phyloP scores from a whole-genome alignment of 495 filamentous ascomycete species.

The Neurospora tetrasperma region DNA sequence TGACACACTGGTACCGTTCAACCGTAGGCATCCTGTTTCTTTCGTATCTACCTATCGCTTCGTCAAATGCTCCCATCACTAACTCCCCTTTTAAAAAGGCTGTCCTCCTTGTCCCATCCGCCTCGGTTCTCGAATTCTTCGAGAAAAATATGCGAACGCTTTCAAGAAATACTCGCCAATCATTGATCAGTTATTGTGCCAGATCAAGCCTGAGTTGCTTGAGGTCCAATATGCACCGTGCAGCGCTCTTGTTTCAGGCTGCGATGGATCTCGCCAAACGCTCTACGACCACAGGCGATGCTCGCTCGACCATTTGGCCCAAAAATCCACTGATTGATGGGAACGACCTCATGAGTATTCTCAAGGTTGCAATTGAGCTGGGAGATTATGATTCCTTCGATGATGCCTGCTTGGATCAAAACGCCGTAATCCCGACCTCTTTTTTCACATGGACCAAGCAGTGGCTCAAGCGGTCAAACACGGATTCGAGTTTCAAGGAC shows the following conservation, averaged over 20 bases:
- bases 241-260: background rate
- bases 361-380: background rate
- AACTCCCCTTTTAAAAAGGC: background rate
- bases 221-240: background rate
- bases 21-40: background rate
- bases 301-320: too few species aligned
- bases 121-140: background rate
- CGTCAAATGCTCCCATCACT: background rate
- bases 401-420: background rate
- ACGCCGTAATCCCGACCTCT: background rate
- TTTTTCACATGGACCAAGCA: background rate
- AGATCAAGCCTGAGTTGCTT: background rate
- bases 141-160: background rate
- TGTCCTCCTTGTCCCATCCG: background rate
- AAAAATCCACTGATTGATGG: background rate
- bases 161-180: background rate
- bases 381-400: background rate
- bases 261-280: background rate
- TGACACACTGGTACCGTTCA: background rate
- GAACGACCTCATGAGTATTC: background rate
- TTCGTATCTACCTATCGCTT: background rate
- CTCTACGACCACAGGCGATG: too few species aligned
- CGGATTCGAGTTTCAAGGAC: background rate
- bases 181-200: background rate
- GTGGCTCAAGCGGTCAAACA: background rate